These are phyloP conservation scores for Puccinia novopanici DNA, from an alignment of 1,284 basidiomycete genomes.

Conservation along the genomic window DNA sequence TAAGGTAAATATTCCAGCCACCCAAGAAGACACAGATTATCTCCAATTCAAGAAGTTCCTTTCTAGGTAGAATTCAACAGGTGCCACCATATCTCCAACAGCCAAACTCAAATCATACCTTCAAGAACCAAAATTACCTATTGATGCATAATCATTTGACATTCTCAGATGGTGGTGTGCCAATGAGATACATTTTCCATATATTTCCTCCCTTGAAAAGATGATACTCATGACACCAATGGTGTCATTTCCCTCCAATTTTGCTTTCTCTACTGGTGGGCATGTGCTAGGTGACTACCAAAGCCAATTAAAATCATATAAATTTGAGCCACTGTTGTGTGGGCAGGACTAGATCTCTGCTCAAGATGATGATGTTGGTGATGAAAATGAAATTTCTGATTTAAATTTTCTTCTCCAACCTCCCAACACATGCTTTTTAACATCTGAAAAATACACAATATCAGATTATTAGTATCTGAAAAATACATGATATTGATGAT, in stretches of 20 bases:
- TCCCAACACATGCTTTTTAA: too few species aligned
- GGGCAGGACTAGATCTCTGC: constrained; percentile 12
- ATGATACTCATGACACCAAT: neutral
- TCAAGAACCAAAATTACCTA: constrained; percentile 8
- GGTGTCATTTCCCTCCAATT: neutral
- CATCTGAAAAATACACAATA: too few species aligned
- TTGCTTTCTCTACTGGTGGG: neutral
- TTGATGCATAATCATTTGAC: neutral
- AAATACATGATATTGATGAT: too few species aligned
- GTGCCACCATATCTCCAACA: neutral
- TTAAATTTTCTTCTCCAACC: too few species aligned
- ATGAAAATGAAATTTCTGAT: too few species aligned
- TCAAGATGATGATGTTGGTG: too few species aligned
- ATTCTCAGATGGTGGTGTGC: neutral
- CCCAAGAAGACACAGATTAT: neutral
- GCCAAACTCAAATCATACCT: neutral
- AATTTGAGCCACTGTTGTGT: neutral
- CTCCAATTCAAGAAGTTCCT: neutral
- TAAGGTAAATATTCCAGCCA: neutral
- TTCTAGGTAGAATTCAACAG: neutral
- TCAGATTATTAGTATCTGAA: too few species aligned
- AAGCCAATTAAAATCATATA: neutral
- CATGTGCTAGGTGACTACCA: neutral
- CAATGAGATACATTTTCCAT: neutral
- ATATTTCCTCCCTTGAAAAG: constrained; percentile 3